Conservation (phyloP, 2,329 filamentous ascomycete genomes). For the Aplosporella prunicola region DNA sequence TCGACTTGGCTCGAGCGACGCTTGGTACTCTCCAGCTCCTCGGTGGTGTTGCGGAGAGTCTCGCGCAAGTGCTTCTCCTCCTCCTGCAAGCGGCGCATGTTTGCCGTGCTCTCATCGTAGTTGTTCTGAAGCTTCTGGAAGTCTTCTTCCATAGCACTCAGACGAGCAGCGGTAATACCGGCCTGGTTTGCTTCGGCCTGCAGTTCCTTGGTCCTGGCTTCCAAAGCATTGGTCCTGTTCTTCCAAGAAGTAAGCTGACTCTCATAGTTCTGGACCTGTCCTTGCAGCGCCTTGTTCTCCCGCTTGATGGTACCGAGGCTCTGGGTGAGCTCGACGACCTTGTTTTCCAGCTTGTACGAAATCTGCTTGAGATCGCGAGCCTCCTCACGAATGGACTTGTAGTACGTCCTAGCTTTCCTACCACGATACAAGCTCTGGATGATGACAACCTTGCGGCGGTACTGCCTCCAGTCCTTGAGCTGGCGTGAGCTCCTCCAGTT, state of each 20-base stretch:
- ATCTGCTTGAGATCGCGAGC: slow-evolving; percentile 98
- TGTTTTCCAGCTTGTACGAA: slow-evolving; percentile 98
- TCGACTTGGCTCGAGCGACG: slow-evolving; percentile 67
- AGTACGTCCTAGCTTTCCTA: slow-evolving; percentile 66
- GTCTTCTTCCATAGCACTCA: slow-evolving; percentile 88
- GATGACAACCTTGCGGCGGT: slow-evolving; percentile 79
- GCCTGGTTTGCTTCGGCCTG: slow-evolving; percentile 97
- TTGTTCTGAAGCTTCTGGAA: slow-evolving; percentile 84
- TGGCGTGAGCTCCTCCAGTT: slow-evolving; percentile 76
- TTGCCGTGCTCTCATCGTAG: slow-evolving; percentile 82
- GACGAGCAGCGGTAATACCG: slow-evolving; percentile 82
- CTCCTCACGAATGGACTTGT: slow-evolving; percentile 89
- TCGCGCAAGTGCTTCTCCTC: slow-evolving; percentile 83
- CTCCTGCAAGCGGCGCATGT: slow-evolving; percentile 89
- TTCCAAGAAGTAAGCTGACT: slow-evolving; percentile 94
- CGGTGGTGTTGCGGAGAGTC: slow-evolving; percentile 65
- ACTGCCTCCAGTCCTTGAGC: slow-evolving; percentile 72
- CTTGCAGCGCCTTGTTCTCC: slow-evolving; percentile 82
- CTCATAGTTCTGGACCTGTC: slow-evolving; percentile 92
- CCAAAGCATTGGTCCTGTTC: slow-evolving; percentile 79
- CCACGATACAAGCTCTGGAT: slow-evolving; percentile 92
- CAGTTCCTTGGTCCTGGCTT: slow-evolving; percentile 83
- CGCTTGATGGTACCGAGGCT: slow-evolving; percentile 83
- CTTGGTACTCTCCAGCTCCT: slow-evolving; percentile 72
- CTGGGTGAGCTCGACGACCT: slow-evolving; percentile 96